Conservation (phyloP, 225 moss, liverwort and hornwort genomes). For the Ulota crispa region DNA sequence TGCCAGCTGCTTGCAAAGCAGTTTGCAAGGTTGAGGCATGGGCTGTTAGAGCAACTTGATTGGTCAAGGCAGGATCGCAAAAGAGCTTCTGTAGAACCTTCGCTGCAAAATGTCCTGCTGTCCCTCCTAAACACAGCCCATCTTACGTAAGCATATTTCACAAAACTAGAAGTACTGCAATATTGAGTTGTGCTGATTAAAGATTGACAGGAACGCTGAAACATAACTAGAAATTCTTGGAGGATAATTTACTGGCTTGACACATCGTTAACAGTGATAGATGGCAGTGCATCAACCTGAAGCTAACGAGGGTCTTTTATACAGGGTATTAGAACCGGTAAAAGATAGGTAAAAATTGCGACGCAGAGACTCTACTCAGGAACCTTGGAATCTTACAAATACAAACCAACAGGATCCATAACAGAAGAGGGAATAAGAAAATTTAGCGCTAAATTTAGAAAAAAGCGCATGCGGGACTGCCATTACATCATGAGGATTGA, state of each 20-base stretch:
- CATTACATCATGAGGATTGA: not conserved
- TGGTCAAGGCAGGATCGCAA: constrained; percentile 73
- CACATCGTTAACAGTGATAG: not conserved
- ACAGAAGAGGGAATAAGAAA: not conserved
- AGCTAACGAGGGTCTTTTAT: constrained; percentile 1
- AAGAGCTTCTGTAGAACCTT: constrained; percentile 83
- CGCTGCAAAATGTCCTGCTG: constrained; percentile 76
- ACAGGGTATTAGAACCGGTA: not conserved
- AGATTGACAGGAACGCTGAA: constrained; percentile 2
- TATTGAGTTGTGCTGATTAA: not conserved
- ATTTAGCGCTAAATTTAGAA: not conserved
- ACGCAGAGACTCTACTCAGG: not conserved
- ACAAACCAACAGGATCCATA: not conserved
- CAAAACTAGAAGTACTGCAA: constrained; percentile 18
- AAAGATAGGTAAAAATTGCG: not conserved
- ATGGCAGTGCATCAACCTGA: not conserved
- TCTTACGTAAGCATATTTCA: constrained; percentile 25
- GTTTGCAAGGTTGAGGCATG: constrained; percentile 73
- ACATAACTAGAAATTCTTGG: not conserved
- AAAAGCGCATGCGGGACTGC: not conserved
- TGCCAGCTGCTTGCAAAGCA: constrained; percentile 65
- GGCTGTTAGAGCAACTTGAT: constrained; percentile 68
- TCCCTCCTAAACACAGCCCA: constrained; percentile 47
- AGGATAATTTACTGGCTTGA: not conserved
- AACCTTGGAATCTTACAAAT: not conserved